phyloP scores from a whole-genome alignment of 2,329 filamentous ascomycete species.

The Onygenales sp. region DNA sequence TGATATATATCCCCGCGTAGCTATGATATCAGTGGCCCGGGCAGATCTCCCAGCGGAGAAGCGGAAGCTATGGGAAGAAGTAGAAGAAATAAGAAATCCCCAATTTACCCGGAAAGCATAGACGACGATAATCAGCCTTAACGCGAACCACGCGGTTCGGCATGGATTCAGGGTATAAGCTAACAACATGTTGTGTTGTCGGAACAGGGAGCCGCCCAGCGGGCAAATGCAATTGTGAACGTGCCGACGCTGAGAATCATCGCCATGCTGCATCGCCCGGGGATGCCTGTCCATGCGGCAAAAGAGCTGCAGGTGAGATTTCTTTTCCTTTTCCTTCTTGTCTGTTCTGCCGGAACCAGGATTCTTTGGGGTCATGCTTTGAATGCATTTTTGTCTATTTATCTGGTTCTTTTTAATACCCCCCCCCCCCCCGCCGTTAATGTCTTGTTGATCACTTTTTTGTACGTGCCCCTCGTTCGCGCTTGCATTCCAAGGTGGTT shows the following conservation, averaged over 20 bases:
- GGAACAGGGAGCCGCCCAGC: conserved; percentile 57
- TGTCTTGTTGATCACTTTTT: neutral
- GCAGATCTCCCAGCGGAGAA: neutral
- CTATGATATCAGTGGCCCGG: neutral
- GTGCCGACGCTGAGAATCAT: conserved; percentile 61
- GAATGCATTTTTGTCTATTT: neutral
- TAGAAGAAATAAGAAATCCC: neutral
- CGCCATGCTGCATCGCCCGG: conserved; percentile 36
- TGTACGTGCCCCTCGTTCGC: conserved; percentile 10
- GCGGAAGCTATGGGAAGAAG: neutral
- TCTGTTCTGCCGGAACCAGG: too few relatives aligned
- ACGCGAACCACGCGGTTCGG: neutral
- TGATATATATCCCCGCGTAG: neutral
- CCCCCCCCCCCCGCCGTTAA: neutral
- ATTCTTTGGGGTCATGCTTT: neutral
- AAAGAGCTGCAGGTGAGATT: conserved; percentile 57
- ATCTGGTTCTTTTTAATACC: neutral
- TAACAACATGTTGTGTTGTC: neutral
- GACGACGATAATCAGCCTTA: neutral
- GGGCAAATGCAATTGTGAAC: conserved; percentile 72
- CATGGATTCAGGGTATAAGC: neutral
- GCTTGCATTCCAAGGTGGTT: too few relatives aligned
- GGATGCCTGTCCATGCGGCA: conserved; percentile 65
- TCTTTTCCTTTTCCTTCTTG: neutral
- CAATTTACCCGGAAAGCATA: neutral